Percentiles rank a stretch among this genome's conserved stretches.
Conservation (phyloP, 1,139 yeast species). For the Candida sp. region DNA sequence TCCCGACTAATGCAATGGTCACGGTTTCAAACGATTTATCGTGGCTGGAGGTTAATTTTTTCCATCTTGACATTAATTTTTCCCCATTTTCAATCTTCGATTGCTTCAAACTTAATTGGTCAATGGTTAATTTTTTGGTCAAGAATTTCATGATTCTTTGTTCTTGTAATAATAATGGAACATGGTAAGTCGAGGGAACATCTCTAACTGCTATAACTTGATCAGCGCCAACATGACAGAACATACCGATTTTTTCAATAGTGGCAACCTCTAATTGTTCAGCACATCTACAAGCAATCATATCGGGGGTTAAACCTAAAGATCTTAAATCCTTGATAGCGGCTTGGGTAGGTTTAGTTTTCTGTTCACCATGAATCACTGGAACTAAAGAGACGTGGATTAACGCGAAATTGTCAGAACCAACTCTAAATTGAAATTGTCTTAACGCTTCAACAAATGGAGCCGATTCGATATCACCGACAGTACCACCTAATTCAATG, state of each 20-base stretch:
- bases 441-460: slow-evolving; percentile 99
- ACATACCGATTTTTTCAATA: slow-evolving; percentile 95
- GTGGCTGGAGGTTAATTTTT: slow-evolving; percentile 65
- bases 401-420: slow-evolving; percentile 88
- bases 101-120: slow-evolving; percentile 45
- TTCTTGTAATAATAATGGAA: slow-evolving; percentile 85
- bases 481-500: slow-evolving; percentile 98
- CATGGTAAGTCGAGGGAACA: slow-evolving; percentile 96
- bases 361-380: slow-evolving; percentile 97
- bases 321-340: slow-evolving; percentile 97
- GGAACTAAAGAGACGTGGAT: slow-evolving; percentile 97
- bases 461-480: slow-evolving; percentile 98
- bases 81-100: slow-evolving; percentile 65
- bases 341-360: slow-evolving; percentile 99
- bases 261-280: slow-evolving; percentile 79
- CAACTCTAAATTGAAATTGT: slow-evolving; percentile 98
- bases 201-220: slow-evolving; percentile 98
- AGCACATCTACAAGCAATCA: slow-evolving; percentile 97
- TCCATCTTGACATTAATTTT: slow-evolving; percentile 74
- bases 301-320: slow-evolving; percentile 91
- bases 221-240: slow-evolving; percentile 97
- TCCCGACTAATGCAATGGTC: slow-evolving; percentile 95
- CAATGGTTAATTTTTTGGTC: slow-evolving; percentile 62
- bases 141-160: slow-evolving; percentile 82
- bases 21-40: slow-evolving; percentile 86